Percentiles rank a stretch among this genome's conserved stretches.
phyloP scores from a whole-genome alignment of 176 grass and related monocot species.

The Triticum dicoccoides region DNA sequence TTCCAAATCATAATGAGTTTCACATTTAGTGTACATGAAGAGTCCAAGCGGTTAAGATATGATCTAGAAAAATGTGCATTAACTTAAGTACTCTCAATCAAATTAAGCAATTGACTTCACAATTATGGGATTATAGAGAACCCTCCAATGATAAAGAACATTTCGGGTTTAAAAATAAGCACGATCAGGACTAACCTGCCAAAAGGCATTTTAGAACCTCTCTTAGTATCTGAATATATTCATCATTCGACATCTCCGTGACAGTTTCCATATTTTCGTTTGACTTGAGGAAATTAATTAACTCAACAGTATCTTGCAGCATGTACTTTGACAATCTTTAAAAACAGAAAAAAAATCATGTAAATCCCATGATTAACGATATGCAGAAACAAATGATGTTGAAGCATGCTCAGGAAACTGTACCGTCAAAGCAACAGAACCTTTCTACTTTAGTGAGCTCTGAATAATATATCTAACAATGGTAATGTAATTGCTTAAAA shows the following conservation, averaged over 20 bases:
- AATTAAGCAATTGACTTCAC: not conserved
- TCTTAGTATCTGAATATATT: constrained; percentile 63
- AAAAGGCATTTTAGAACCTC: constrained; percentile 5
- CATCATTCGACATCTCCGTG: constrained; percentile 55
- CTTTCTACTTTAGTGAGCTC: constrained; percentile 75
- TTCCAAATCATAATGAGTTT: no score
- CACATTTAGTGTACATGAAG: no score
- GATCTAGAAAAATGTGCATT: no score
- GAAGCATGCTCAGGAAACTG: constrained; percentile 25
- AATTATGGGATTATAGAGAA: not conserved
- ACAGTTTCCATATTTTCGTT: constrained; percentile 37
- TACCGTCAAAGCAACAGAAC: constrained; percentile 52
- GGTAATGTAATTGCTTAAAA: not conserved
- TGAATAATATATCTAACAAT: constrained; percentile 62
- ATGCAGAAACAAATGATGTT: not conserved
- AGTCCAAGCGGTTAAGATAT: no score
- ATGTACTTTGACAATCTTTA: constrained; percentile 29
- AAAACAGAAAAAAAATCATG: not conserved
- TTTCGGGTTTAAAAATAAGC: not conserved
- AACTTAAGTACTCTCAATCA: not conserved
- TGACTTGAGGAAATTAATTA: constrained; percentile 56
- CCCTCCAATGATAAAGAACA: not conserved
- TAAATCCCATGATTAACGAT: not conserved
- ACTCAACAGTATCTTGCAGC: constrained; percentile 45
- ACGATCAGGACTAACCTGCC: constrained; percentile 44